Conservation (phyloP, 2,329 filamentous ascomycete genomes). For the Dissoconium aciculare region DNA sequence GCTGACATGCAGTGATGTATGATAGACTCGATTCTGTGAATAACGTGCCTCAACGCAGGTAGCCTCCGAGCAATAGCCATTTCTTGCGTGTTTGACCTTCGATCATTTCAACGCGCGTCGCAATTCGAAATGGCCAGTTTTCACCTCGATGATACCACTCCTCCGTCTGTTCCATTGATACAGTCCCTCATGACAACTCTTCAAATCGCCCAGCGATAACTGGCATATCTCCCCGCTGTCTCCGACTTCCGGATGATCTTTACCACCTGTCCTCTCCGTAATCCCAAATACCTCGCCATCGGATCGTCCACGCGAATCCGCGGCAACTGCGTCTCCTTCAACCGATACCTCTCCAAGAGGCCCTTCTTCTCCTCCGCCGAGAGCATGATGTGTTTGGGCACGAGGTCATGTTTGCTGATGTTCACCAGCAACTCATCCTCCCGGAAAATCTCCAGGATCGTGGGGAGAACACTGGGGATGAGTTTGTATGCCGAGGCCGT, state of each 20-base stretch:
- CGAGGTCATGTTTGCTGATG: conserved; percentile 93
- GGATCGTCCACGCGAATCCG: conserved; percentile 84
- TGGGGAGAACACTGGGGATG: conserved; percentile 60
- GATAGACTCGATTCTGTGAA: too few species aligned
- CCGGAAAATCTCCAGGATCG: conserved; percentile 83
- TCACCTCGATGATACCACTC: too few species aligned
- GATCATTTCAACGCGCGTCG: too few species aligned
- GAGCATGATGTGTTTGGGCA: conserved; percentile 82
- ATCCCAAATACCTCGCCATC: conserved; percentile 77
- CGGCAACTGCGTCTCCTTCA: conserved; percentile 96
- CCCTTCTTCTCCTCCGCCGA: conserved; percentile 79
- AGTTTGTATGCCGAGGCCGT: conserved; percentile 79
- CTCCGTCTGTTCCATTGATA: too few species aligned
- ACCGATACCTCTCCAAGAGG: conserved; percentile 72
- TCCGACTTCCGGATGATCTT: conserved; percentile 96
- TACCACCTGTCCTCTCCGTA: conserved; percentile 85
- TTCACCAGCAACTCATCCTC: conserved; percentile 95
- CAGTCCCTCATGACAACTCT: background rate
- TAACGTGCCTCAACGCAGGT: too few species aligned
- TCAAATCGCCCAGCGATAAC: conserved; percentile 58
- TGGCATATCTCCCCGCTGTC: conserved; percentile 90
- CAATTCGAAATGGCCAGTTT: too few species aligned
- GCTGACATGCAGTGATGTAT: too few species aligned
- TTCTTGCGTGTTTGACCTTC: too few species aligned
- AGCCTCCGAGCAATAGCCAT: too few species aligned